A percentile compares a stretch with the other conserved stretches of the same genome.
phyloP scores from a whole-genome alignment of 2,329 filamentous ascomycete genomes.

The Paecilomyces sp. region DNA sequence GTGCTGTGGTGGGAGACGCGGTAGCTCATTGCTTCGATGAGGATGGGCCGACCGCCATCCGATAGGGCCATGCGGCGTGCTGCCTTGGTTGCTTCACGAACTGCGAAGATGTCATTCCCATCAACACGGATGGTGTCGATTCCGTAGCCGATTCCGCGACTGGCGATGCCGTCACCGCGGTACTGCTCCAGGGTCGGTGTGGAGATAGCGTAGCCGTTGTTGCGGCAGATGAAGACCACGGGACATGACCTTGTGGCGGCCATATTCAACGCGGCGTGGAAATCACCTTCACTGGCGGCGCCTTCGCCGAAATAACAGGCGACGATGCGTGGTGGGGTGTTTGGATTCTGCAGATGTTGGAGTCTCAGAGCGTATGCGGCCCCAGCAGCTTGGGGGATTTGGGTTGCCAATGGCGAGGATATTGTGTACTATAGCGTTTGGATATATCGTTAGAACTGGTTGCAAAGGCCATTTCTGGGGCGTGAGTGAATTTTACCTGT shows the following conservation, averaged over 20 bases:
- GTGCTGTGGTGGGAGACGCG: conserved; percentile 97
- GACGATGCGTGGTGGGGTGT: conserved; percentile 59
- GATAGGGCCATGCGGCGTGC: conserved; percentile 72
- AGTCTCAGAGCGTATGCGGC: conserved; percentile 84
- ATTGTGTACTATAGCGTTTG: conserved; percentile 61
- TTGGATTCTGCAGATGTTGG: conserved; percentile 66
- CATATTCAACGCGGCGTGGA: conserved; percentile 85
- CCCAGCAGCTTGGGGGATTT: conserved; percentile 80
- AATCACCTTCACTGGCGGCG: conserved; percentile 83
- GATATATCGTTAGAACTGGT: too few species aligned
- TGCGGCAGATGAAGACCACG: conserved; percentile 82
- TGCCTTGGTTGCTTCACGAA: conserved; percentile 69
- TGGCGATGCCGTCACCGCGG: conserved; percentile 83
- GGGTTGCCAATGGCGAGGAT: conserved; percentile 76
- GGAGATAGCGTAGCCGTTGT: conserved; percentile 87
- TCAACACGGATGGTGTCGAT: conserved; percentile 89
- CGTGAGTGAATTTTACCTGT: conserved; percentile 52
- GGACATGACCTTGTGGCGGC: conserved; percentile 83
- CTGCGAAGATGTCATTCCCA: conserved; percentile 90
- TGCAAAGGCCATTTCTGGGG: background rate
- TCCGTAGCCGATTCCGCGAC: conserved; percentile 80
- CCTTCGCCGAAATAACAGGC: conserved; percentile 88
- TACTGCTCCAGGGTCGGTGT: conserved; percentile 89
- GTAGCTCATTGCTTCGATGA: conserved; percentile 96
- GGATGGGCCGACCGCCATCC: conserved; percentile 71